phyloP scores from a whole-genome alignment of 2,329 filamentous ascomycete genomes.

The Sporothrix euskadiensis region DNA sequence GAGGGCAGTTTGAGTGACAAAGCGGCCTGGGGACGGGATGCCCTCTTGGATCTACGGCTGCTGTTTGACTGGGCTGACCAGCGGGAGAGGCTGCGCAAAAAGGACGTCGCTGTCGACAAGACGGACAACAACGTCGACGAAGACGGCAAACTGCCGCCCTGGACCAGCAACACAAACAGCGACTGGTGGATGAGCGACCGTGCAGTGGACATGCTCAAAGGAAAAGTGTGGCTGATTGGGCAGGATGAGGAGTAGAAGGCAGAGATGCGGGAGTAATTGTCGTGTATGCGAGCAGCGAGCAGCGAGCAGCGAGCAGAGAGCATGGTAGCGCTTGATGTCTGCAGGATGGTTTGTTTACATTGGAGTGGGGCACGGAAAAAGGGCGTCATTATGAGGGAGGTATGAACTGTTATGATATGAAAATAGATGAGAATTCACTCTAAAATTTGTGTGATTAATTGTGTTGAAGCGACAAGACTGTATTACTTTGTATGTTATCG shows the following conservation, averaged over 20 bases:
- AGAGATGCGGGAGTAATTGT: neutral
- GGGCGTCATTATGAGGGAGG: no score
- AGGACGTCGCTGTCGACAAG: slow-evolving; percentile 25
- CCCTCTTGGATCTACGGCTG: slow-evolving; percentile 51
- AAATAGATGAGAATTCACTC: no score
- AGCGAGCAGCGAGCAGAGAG: neutral
- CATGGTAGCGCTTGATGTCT: neutral
- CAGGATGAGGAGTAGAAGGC: slow-evolving; percentile 34
- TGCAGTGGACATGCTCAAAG: slow-evolving; percentile 57
- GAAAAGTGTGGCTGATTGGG: slow-evolving; percentile 54
- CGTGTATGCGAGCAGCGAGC: neutral
- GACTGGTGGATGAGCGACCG: slow-evolving; percentile 59
- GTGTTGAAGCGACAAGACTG: no score
- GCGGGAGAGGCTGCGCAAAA: slow-evolving; percentile 38
- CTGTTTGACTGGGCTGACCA: slow-evolving; percentile 59
- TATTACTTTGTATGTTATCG: no score
- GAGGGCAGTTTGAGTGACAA: slow-evolving; percentile 49
- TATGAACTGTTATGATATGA: no score
- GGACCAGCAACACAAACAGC: slow-evolving; percentile 34
- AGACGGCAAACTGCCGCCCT: neutral
- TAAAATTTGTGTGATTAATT: no score
- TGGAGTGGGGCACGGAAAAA: no score
- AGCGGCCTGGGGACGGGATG: slow-evolving; percentile 41
- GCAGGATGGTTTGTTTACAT: no score
- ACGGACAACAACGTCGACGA: slow-evolving; percentile 18